These are phyloP conservation scores for Xylariaceae sp. DNA, from an alignment of 2,329 filamentous ascomycete genomes.

Conservation along the genomic window DNA sequence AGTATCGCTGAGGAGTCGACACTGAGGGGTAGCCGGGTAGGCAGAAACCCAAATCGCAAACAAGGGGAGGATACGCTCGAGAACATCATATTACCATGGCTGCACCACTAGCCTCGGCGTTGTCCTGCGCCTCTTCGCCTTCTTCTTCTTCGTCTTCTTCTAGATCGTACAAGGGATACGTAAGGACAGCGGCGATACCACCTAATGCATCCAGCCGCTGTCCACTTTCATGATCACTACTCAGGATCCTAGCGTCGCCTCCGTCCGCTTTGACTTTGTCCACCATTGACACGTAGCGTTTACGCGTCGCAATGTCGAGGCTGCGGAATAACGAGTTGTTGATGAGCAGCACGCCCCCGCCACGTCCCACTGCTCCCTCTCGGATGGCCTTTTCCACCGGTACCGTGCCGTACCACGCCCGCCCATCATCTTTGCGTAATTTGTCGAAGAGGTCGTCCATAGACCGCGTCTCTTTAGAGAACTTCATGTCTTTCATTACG, in stretches of 20 bases:
- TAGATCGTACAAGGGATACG: constrained; percentile 77
- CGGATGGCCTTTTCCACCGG: constrained; percentile 79
- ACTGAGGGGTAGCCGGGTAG: neutral
- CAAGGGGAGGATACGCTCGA: neutral
- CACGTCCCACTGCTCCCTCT: constrained; percentile 81
- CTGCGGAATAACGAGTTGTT: constrained; percentile 84
- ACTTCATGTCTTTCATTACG: constrained; percentile 80
- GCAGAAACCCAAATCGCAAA: neutral
- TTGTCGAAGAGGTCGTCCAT: constrained; percentile 80
- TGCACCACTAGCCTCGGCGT: constrained; percentile 25
- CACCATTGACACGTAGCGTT: constrained; percentile 77
- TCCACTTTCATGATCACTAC: constrained; percentile 90
- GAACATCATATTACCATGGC: constrained; percentile 27
- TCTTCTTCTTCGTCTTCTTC: constrained; percentile 67
- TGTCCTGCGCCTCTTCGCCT: constrained; percentile 33
- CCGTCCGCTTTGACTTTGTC: constrained; percentile 83
- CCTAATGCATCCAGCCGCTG: constrained; percentile 76
- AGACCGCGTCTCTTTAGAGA: constrained; percentile 71
- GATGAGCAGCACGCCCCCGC: constrained; percentile 78
- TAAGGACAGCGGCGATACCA: constrained; percentile 82
- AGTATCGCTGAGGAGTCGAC: too few species aligned
- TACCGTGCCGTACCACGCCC: constrained; percentile 81
- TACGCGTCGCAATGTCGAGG: constrained; percentile 68
- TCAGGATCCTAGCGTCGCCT: constrained; percentile 82
- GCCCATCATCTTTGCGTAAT: constrained; percentile 76